Percentiles rank a stretch among this genome's conserved stretches.
Evolutionary conservation across 192 early-diverging fungal genomes (phyloP).

Genomic region (Backusella parvicylindrica): DNA sequence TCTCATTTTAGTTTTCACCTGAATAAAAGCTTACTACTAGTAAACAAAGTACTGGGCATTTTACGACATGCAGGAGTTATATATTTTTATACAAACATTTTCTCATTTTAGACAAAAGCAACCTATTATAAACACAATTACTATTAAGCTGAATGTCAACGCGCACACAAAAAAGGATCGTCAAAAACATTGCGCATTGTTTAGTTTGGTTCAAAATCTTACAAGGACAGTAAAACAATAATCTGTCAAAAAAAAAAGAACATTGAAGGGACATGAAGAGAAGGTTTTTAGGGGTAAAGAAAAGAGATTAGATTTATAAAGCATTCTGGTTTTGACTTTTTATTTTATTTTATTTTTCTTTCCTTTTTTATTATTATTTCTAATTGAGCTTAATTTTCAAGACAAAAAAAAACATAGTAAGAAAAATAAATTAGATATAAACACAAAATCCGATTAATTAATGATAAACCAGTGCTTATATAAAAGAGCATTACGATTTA

Average conservation of each 20-base stretch:
- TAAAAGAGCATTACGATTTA: not conserved
- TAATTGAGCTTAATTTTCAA: not conserved
- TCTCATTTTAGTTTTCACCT: not conserved
- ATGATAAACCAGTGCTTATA: not conserved
- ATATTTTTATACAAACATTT: not conserved
- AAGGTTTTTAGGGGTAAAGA: not conserved
- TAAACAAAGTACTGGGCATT: not conserved
- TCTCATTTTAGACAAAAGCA: not conserved
- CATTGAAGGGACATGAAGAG: not conserved
- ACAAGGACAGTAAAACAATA: not conserved
- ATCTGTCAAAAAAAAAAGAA: not conserved
- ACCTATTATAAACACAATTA: not conserved
- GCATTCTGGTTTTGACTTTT: not conserved
- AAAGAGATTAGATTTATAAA: not conserved
- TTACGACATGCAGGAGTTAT: not conserved
- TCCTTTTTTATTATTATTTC: not conserved
- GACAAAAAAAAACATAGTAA: not conserved
- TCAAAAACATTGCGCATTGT: not conserved
- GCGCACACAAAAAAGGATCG: not conserved
- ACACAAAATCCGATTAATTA: not conserved
- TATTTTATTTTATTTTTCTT: too few species aligned
- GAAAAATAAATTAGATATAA: not conserved
- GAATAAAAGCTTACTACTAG: not conserved
- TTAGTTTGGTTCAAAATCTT: not conserved
- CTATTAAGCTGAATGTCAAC: not conserved